Evolutionary conservation across 2,329 filamentous ascomycete genomes (phyloP), one percentile per base, ranked within the genome.

Genomic region (Rhynchosporium graminicola): DNA sequence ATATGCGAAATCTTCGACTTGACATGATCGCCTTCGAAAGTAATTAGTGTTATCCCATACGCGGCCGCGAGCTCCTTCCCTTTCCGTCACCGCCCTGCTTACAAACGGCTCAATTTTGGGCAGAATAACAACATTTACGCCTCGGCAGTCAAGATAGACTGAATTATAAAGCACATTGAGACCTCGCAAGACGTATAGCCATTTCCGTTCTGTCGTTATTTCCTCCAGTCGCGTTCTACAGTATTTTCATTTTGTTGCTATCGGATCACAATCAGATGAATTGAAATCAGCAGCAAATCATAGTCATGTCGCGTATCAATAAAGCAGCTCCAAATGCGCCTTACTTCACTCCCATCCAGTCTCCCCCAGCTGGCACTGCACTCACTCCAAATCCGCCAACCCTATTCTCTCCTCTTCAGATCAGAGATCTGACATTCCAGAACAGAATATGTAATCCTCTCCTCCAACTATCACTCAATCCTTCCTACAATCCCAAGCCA

Each of bases 331-430:
- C 68, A 33, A 66, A 67, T 48, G 61, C 62, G 31, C 65, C 73
- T 13, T 75, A 67, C 63, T 74, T 69, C 61, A 75, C 73, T 15
- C 73, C 73, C 8, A 51, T 61, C 4, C 73, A 76, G 65, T 57
- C 57, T 2, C 68, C 71, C 4, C 67, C 70, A 38, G 70, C 67
- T 12, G 74, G 73, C 45, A 69, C 73, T 26, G 71, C 73, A 20
- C 58, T 73, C 4, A 64, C 61, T 4, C 42, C 57, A 9, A 66
- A 70, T 56, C 69, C 73, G 4, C 74, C 74, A 46, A 73, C 70
- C 3, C 70, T 82, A 31, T 81, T 82, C 70, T 75, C 74, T 0
- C 79, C 80, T 3, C 68, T 82, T 45, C 78, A 73, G 52, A 76
- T 82, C 57, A 75, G 79, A 43, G 74, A 75, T 54, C 69, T 80